phyloP scores from a whole-genome alignment of 768 basidiomycete species.

The Leccinum rimulosum region DNA sequence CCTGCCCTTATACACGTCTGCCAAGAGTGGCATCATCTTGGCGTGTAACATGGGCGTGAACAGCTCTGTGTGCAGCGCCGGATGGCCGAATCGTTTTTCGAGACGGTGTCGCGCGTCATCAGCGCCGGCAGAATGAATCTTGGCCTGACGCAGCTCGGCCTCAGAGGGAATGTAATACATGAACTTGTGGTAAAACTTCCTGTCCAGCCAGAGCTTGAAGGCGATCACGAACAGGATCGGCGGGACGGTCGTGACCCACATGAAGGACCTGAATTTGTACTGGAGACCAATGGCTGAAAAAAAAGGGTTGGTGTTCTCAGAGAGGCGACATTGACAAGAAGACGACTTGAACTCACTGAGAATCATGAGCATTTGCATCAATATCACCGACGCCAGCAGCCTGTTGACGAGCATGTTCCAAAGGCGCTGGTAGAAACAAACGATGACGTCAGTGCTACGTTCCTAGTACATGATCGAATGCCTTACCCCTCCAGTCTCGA shows the following conservation, averaged over 20 bases:
- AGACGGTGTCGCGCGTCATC: conserved; percentile 74
- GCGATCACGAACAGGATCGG: conserved; percentile 73
- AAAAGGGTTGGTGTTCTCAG: neutral
- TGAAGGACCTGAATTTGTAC: conserved; percentile 65
- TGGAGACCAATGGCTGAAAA: conserved; percentile 79
- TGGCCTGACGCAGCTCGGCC: conserved; percentile 67
- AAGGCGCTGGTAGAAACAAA: conserved; percentile 54
- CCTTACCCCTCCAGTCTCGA: conserved; percentile 91
- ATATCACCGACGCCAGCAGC: conserved; percentile 66
- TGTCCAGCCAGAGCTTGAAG: conserved; percentile 86
- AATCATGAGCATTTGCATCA: conserved; percentile 88
- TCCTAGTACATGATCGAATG: neutral
- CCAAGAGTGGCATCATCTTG: conserved; percentile 76
- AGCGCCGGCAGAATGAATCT: conserved; percentile 74
- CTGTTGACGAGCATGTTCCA: conserved; percentile 97
- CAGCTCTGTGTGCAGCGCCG: conserved; percentile 81
- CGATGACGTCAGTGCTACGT: neutral
- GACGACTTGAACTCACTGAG: conserved; percentile 60
- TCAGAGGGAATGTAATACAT: conserved; percentile 82
- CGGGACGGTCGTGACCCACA: conserved; percentile 83
- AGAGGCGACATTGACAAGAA: neutral
- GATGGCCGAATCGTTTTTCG: conserved; percentile 92
- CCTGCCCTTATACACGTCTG: conserved; percentile 75
- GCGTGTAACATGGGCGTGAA: conserved; percentile 88
- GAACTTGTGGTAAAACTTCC: conserved; percentile 66